Evolutionary conservation across 768 basidiomycete species (phyloP).

Genomic region (Trametes gibbosa): DNA sequence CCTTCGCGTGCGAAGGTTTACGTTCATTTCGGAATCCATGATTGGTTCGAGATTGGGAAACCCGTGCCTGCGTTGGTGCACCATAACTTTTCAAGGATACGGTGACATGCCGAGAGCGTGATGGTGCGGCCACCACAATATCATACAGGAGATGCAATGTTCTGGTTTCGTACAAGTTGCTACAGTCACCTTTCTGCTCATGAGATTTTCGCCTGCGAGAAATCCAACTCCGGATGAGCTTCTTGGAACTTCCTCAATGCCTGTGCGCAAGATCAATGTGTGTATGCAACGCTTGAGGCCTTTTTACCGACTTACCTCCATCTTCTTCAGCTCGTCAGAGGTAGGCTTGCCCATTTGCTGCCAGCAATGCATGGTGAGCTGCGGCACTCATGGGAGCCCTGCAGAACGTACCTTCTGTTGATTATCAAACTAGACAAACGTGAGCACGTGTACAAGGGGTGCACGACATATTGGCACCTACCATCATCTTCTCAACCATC

Average conservation of each 20-base stretch:
- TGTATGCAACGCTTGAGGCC: conserved; percentile 2
- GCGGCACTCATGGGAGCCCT: background rate
- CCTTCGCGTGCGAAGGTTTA: conserved; percentile 20
- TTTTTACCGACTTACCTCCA: conserved; percentile 74
- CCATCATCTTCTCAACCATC: conserved; percentile 99
- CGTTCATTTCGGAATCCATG: conserved; percentile 19
- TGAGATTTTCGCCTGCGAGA: conserved; percentile 87
- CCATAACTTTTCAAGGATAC: background rate
- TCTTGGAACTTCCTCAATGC: conserved; percentile 87
- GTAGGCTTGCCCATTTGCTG: conserved; percentile 96
- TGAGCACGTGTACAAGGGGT: background rate
- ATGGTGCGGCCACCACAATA: too few relatives aligned
- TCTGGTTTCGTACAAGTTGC: background rate
- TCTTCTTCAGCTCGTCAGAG: conserved; percentile 90
- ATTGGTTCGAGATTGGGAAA: conserved; percentile 19
- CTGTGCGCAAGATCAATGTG: conserved; percentile 34
- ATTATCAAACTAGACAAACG: conserved; percentile 60
- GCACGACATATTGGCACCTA: conserved; percentile 38
- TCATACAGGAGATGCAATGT: background rate
- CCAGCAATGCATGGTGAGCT: conserved; percentile 10
- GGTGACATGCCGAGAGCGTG: too few relatives aligned
- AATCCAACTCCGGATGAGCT: conserved; percentile 91
- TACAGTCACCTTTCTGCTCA: conserved; percentile 29
- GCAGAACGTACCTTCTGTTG: conserved; percentile 58
- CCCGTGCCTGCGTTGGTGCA: background rate